A percentile compares a stretch with the other conserved stretches of the same genome.
Evolutionary conservation across 75 land plant genomes (phyloP).

Genomic region (Isoetes taiwanensis): DNA sequence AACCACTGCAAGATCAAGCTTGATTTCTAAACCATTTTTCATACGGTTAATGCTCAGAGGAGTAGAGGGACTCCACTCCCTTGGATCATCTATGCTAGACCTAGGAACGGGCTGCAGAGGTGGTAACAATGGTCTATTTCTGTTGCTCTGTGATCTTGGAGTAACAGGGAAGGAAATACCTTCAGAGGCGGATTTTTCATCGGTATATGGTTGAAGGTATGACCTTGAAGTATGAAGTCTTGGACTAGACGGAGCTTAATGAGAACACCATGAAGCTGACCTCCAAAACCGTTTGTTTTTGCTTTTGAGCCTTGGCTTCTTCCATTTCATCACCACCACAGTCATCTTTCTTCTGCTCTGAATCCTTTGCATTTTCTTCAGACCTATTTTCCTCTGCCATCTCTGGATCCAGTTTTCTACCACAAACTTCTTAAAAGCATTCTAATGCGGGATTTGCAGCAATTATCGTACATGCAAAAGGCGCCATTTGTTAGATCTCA

Average conservation of each 20-base stretch:
- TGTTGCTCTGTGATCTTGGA: background rate
- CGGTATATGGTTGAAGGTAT: background rate
- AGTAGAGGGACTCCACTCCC: background rate
- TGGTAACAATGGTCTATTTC: background rate
- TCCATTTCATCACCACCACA: too few species aligned
- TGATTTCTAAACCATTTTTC: slow-evolving; percentile 6
- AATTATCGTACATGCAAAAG: too few species aligned
- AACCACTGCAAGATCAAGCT: background rate
- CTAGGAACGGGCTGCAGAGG: too few species aligned
- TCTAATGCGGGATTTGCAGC: too few species aligned
- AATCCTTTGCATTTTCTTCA: too few species aligned
- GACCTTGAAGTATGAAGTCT: background rate
- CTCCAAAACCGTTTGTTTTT: slow-evolving; percentile 3
- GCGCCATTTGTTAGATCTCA: too few species aligned
- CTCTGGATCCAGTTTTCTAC: too few species aligned
- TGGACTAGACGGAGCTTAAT: slow-evolving; percentile 3
- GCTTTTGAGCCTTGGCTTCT: too few species aligned
- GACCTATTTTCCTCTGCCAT: too few species aligned
- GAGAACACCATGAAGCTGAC: slow-evolving; percentile 3
- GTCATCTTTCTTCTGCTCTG: too few species aligned
- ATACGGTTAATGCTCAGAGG: background rate
- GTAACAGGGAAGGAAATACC: background rate
- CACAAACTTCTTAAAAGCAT: too few species aligned
- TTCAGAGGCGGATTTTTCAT: background rate
- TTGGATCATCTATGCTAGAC: too few species aligned